Conservation (phyloP, 192 early-diverging fungal genomes). For the Coemansia sp. region DNA sequence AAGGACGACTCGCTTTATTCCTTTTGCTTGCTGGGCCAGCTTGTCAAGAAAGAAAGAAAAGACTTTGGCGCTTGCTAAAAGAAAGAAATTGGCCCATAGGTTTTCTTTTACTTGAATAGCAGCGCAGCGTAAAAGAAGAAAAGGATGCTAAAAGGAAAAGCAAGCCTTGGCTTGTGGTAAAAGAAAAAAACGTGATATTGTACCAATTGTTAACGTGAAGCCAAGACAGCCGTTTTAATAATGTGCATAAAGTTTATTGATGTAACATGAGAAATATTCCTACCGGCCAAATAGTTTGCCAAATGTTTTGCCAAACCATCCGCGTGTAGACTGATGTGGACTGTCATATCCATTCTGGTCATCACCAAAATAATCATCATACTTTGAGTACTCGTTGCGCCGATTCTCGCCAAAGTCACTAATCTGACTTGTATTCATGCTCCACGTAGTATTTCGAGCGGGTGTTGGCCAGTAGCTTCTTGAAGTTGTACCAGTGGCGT, state of each 20-base stretch:
- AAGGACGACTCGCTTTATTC: not conserved
- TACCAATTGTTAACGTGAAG: too few relatives aligned
- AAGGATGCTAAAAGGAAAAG: not conserved
- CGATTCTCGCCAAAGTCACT: slow-evolving; percentile 7
- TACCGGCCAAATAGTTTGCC: slow-evolving; percentile 3
- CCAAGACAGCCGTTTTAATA: not conserved
- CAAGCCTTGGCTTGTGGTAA: not conserved
- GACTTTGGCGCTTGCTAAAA: slow-evolving; percentile 6
- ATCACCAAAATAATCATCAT: slow-evolving; percentile 3
- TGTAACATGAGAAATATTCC: not conserved
- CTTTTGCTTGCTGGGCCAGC: too few relatives aligned
- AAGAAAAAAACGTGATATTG: not conserved
- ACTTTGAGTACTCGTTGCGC: slow-evolving; percentile 1
- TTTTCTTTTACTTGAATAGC: not conserved
- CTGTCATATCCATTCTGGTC: not conserved
- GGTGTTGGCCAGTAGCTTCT: slow-evolving; percentile 8
- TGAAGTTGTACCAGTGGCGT: not conserved
- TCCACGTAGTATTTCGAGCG: slow-evolving; percentile 7
- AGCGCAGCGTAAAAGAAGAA: too few relatives aligned
- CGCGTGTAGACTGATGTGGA: not conserved
- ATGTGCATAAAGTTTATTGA: slow-evolving; percentile 1
- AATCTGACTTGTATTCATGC: slow-evolving; percentile 8
- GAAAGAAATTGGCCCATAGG: not conserved
- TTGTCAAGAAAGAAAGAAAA: not conserved
- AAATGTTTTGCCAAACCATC: slow-evolving; percentile 6